Conservation (phyloP, 1,284 basidiomycete genomes). For the Marasmius oreades region DNA sequence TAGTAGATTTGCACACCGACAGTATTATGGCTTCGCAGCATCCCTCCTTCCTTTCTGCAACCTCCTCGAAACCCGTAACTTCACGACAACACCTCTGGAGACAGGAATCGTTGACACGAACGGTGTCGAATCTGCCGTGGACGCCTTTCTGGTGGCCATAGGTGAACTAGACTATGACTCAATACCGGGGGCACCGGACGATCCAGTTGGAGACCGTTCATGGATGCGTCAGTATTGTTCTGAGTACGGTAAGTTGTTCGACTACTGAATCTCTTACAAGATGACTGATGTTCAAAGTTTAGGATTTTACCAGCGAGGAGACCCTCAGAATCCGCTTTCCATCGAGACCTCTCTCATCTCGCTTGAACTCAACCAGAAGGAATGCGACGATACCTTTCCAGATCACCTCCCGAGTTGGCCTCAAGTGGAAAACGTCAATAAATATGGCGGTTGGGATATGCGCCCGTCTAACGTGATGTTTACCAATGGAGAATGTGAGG, state of each 20-base stretch:
- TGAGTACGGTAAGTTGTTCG: conserved; percentile 37
- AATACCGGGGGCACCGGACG: conserved; percentile 36
- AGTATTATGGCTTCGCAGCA: conserved; percentile 45
- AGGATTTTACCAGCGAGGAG: conserved; percentile 49
- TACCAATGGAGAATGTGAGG: conserved; percentile 48
- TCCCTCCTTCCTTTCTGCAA: conserved; percentile 47
- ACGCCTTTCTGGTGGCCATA: conserved; percentile 39
- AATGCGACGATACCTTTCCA: conserved; percentile 38
- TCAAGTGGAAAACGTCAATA: conserved; percentile 40
- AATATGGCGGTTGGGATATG: conserved; percentile 51
- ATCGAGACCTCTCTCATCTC: conserved; percentile 46
- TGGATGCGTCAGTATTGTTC: conserved; percentile 56
- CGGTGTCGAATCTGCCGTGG: conserved; percentile 33
- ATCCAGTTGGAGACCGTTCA: conserved; percentile 38
- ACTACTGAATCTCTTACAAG: neutral
- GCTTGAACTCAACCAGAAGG: conserved; percentile 38
- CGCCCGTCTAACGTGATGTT: conserved; percentile 44
- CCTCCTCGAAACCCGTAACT: conserved; percentile 41
- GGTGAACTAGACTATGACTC: conserved; percentile 44
- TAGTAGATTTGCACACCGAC: neutral
- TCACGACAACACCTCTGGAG: conserved; percentile 34
- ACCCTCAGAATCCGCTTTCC: conserved; percentile 39
- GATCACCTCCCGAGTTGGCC: conserved; percentile 35
- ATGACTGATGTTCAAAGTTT: neutral
- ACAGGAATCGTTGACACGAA: conserved; percentile 31